Base-by-base conservation (phyloP, 2,329 filamentous ascomycete species). In the Fusarium sp. region DNA sequence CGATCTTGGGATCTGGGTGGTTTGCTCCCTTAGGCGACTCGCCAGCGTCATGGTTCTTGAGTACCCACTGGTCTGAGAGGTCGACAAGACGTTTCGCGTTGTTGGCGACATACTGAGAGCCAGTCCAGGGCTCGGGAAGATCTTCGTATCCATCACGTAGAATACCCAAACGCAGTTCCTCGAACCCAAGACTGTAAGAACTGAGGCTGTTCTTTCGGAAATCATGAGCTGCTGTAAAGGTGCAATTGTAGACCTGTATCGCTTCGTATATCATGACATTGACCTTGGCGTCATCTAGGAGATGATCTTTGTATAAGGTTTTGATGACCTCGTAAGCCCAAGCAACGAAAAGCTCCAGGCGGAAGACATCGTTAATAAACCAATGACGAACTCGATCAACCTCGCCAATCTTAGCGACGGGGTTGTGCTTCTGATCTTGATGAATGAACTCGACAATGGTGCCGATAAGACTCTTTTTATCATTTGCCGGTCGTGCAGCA, bases 41-140 rank as follows among this genome's bases (percentile, higher is more conserved):
- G 28, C 76, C 67, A 34, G 73, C 67, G 2, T 77, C 72, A 25
- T 81, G 82, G 67, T 85, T 80, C 53, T 84, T 81, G 48, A 84
- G 82, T 6, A 87, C 80, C 87, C 86, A 89, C 61, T 85, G 83
- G 26, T 85, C 82, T 41, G 84, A 84, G 19, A 91, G 83, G 67
- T 90, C 86, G 25, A 88, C 81, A 18, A 90, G 83, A 19, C 88
- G 87, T 74, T 88, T 87, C 14, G 84, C 74, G 65, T 90, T 90
- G 76, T 89, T 89, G 52, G 88, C 86, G 58, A 90, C 82, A 67
- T 85, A 88, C 44, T 82, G 79, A 70, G 87, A 89, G 18, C 93
- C 94, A 1, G 94, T 98, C 96, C 96, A 99, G 45, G 94, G 92
- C 63, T 93, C 90, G 0, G 91, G 88, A 11, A 98, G 84, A 13